Conservation (phyloP, 1,284 basidiomycete genomes). For the Calocybe gambosa region DNA sequence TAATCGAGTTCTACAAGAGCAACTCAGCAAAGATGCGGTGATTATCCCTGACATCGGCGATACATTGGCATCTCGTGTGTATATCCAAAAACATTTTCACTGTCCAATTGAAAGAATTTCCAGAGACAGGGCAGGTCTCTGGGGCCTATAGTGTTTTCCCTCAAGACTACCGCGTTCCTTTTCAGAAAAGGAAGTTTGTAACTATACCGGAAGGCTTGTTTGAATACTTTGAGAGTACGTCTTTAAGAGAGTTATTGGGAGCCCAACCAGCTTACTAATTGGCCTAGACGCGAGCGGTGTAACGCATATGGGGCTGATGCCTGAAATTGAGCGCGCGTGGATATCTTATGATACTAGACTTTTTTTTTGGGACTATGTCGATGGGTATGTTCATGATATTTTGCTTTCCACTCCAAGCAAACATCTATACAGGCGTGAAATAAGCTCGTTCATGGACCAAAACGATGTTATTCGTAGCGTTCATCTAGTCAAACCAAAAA, state of each 20-base stretch:
- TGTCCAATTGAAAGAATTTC: conserved; percentile 11
- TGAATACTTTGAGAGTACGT: conserved; percentile 73
- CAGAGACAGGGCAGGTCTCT: conserved; percentile 61
- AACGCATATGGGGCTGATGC: conserved; percentile 84
- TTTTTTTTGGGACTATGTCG: conserved; percentile 95
- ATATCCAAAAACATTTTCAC: neutral
- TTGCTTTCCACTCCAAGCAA: conserved; percentile 4
- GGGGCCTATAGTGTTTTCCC: conserved; percentile 71
- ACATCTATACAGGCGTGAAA: conserved; percentile 56
- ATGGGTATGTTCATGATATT: conserved; percentile 57
- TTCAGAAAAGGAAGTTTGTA: conserved; percentile 71
- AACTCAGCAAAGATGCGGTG: conserved; percentile 64
- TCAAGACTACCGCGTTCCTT: conserved; percentile 75
- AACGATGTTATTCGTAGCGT: conserved; percentile 88
- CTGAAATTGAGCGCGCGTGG: conserved; percentile 94
- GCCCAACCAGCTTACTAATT: conserved; percentile 12
- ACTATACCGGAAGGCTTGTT: conserved; percentile 81
- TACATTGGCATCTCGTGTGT: conserved; percentile 49
- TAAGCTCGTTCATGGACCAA: conserved; percentile 87
- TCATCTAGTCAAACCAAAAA: conserved; percentile 75
- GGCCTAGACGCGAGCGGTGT: conserved; percentile 49
- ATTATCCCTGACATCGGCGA: conserved; percentile 70
- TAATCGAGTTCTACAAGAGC: conserved; percentile 59
- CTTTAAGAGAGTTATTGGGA: neutral
- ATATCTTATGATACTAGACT: conserved; percentile 93